phyloP scores from a whole-genome alignment of 371 early-diverging fungal genomes.

The Parasitella parasitica region DNA sequence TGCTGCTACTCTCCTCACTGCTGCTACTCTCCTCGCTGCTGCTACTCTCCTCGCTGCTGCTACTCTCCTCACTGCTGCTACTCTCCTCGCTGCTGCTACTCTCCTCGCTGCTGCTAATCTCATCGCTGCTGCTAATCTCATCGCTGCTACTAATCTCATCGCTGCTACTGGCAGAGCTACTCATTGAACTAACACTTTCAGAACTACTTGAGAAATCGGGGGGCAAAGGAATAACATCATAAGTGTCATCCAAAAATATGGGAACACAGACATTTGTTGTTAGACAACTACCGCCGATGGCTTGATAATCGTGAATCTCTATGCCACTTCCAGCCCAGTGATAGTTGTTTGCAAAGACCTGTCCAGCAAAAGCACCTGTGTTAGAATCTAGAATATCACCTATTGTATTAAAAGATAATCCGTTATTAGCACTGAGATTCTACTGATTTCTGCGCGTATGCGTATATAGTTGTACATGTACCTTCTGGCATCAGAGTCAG shows the following conservation, averaged over 20 bases:
- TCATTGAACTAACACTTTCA: too few species aligned
- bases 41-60: not conserved
- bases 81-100: not conserved
- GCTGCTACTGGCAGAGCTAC: not conserved
- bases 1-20: too few species aligned
- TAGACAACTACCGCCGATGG: slow-evolving; percentile 5
- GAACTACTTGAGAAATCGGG: not conserved
- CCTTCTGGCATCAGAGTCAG: slow-evolving; percentile 23
- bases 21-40: not conserved
- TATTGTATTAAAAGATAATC: not conserved
- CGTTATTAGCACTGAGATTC: not conserved
- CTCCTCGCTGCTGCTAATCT: not conserved
- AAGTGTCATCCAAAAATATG: not conserved
- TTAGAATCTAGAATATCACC: slow-evolving; percentile 12
- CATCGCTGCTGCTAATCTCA: not conserved
- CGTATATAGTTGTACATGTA: not conserved
- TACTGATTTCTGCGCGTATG: not conserved
- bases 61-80: not conserved
- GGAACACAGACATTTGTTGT: slow-evolving; percentile 19
- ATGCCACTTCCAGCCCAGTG: slow-evolving; percentile 5
- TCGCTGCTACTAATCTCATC: not conserved
- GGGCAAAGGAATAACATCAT: not conserved
- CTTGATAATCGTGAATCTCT: slow-evolving; percentile 15
- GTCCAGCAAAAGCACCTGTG: slow-evolving; percentile 27
- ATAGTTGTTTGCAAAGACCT: slow-evolving; percentile 19